Evolutionary conservation across 495 filamentous ascomycete species (phyloP), one percentile per base, ranked within the genome.

Genomic region (Evernia prunastri): DNA sequence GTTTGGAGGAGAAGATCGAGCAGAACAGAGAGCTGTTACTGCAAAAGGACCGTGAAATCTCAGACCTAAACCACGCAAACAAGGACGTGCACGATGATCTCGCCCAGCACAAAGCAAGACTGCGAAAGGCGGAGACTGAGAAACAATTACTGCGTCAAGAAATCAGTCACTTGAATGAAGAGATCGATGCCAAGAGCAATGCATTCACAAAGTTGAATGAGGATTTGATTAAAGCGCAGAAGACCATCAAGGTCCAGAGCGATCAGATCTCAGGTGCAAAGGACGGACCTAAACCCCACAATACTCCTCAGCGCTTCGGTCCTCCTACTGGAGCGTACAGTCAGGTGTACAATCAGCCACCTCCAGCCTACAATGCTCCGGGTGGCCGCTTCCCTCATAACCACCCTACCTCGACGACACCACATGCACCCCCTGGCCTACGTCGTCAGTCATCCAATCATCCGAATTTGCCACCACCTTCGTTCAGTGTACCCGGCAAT

Each of bases 191-290:
- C 0, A 40, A 59, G 17, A 27, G 12, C 8, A 5, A 2, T 27
- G 37, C 58, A 0, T 3, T 59, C 0, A 39, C 43, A 25, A 62
- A 65, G 15, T 31, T 73, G 31, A 65, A 74, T 17, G 63, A 47
- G 1, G 43, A 69, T 5, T 53, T 74, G 9, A 7, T 58, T 15
- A 71, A 66, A 56, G 68, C 71, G 60, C 66, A 69, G 37, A 61
- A 60, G 23, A 73, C 71, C 0, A 73, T 73, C 49, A 69, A 61
- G 49, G 66, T 66, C 31, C 73, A 75, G 45, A 73, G 71, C 51
- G 68, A 67, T 56, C 67, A 68, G 5, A 73, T 75, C 9, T 68
- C 71, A 5, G 67, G 71, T 61, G 37, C 39, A 8, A 59, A 43
- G 13, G 29, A 27, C 10, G 37, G 7, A 8, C 25, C n/a, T 18